Conservation (phyloP, 352 stramenopile species). For the Phytophthora citricola region DNA sequence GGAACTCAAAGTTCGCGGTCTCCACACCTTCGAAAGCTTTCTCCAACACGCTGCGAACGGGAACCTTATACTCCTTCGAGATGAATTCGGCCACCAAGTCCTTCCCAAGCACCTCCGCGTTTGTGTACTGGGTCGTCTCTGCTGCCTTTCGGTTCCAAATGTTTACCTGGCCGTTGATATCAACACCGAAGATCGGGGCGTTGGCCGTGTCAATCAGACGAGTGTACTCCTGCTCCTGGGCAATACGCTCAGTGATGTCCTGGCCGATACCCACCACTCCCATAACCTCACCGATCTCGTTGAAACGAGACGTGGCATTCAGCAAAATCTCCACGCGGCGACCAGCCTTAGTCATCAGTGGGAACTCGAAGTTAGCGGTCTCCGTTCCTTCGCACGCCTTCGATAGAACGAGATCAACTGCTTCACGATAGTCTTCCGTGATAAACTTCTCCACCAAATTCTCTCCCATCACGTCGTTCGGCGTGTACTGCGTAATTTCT, state of each 20-base stretch:
- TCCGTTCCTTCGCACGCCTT: slow-evolving; percentile 17
- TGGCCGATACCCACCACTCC: slow-evolving; percentile 43
- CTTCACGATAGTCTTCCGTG: slow-evolving; percentile 30
- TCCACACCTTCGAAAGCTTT: slow-evolving; percentile 52
- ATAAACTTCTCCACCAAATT: slow-evolving; percentile 44
- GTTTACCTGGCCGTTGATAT: slow-evolving; percentile 70
- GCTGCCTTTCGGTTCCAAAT: slow-evolving; percentile 73
- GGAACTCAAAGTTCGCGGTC: slow-evolving; percentile 47
- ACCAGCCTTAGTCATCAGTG: slow-evolving; percentile 24
- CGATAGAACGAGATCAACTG: slow-evolving; percentile 24
- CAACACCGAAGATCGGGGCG: slow-evolving; percentile 62
- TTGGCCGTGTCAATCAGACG: slow-evolving; percentile 49
- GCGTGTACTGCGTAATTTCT: slow-evolving; percentile 68
- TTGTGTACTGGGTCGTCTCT: slow-evolving; percentile 32
- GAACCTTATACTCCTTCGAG: slow-evolving; percentile 39
- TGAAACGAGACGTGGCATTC: slow-evolving; percentile 22
- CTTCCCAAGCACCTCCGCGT: slow-evolving; percentile 52
- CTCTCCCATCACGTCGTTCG: slow-evolving; percentile 41
- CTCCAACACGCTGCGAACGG: slow-evolving; percentile 38
- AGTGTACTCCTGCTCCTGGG: slow-evolving; percentile 75
- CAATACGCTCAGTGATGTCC: slow-evolving; percentile 82
- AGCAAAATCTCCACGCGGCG: slow-evolving; percentile 23
- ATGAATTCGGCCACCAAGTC: slow-evolving; percentile 57
- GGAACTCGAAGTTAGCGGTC: slow-evolving; percentile 34
- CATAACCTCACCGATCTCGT: slow-evolving; percentile 21